phyloP scores from a whole-genome alignment of 306 rosid species.

The Fragaria iinumae region DNA sequence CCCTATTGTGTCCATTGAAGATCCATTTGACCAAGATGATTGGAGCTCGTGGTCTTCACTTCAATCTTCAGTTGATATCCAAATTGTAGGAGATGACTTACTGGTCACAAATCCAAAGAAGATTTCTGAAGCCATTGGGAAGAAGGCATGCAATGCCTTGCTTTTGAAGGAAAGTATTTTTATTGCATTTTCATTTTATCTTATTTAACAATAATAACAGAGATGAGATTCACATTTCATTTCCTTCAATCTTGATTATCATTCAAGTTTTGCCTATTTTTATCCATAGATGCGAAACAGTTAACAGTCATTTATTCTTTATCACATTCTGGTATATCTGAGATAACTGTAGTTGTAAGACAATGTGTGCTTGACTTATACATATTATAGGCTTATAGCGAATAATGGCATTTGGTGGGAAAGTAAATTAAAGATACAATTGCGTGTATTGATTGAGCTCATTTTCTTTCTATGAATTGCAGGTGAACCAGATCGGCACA shows the following conservation, averaged over 20 bases:
- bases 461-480: conserved; percentile 25
- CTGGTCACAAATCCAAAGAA: conserved; percentile 93
- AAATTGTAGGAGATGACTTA: conserved; percentile 95
- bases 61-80: conserved; percentile 86
- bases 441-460: conserved; percentile 5
- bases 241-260: background rate
- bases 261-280: background rate
- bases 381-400: background rate
- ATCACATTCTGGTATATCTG: background rate
- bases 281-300: background rate
- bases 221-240: background rate
- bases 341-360: background rate
- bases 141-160: conserved; percentile 92
- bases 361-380: background rate
- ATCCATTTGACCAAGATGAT: conserved; percentile 99
- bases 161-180: conserved; percentile 71
- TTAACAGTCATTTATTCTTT: background rate
- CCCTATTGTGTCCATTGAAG: conserved; percentile 95
- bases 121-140: conserved; percentile 80
- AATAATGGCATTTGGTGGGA: background rate
- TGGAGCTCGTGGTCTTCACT: conserved; percentile 94
- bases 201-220: background rate
- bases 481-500: conserved; percentile 99
- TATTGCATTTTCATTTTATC: background rate
- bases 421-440: background rate